A percentile compares a stretch with the other conserved stretches of the same genome.
Evolutionary conservation across 345 rosid genomes (phyloP).

Genomic region (Arabidopsis thaliana): TAIR10.1 NC_003070.9:1785501-1786000

Average conservation of each 20-base stretch:
- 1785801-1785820: slow-evolving; percentile 38
- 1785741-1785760: slow-evolving; percentile 39
- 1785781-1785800: slow-evolving; percentile 34
- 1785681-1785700: slow-evolving; percentile 60
- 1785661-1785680: slow-evolving; percentile 54
- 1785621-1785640: slow-evolving; percentile 63
- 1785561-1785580: slow-evolving; percentile 29
- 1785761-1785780: slow-evolving; percentile 31
- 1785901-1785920: slow-evolving; percentile 33
- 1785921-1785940: slow-evolving; percentile 46
- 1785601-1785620: slow-evolving; percentile 46
- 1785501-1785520: neutral
- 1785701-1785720: slow-evolving; percentile 8
- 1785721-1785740: slow-evolving; percentile 37
- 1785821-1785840: slow-evolving; percentile 36
- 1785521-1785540: slow-evolving; percentile 5
- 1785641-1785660: slow-evolving; percentile 54
- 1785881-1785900: slow-evolving; percentile 26
- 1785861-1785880: slow-evolving; percentile 24
- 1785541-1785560: slow-evolving; percentile 10
- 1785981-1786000: slow-evolving; percentile 42
- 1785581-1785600: slow-evolving; percentile 31
- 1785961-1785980: slow-evolving; percentile 47
- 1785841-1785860: slow-evolving; percentile 43
- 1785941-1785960: slow-evolving; percentile 50